A percentile compares a stretch with the other conserved stretches of the same genome.
Conservation (phyloP, 2,329 filamentous ascomycete species). For the Hypoxylon sp. region DNA sequence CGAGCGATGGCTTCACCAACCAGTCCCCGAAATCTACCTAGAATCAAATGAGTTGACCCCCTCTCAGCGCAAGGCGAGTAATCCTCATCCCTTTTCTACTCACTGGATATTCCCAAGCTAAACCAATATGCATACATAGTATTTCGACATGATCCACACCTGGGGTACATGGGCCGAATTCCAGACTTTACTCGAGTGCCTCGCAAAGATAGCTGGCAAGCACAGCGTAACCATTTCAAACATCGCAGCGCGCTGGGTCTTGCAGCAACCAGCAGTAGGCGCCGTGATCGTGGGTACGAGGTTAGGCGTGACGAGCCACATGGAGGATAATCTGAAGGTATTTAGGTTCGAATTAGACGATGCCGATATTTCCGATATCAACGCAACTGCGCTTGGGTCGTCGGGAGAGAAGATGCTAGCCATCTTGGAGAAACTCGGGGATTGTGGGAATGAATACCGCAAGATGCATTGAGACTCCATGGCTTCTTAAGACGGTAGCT, state of each 20-base stretch:
- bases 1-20: conserved; percentile 53
- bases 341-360: conserved; percentile 50
- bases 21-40: conserved; percentile 54
- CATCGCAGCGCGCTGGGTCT: conserved; percentile 55
- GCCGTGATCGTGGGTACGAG: conserved; percentile 56
- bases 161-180: conserved; percentile 55
- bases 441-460: conserved; percentile 56
- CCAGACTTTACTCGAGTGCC: conserved; percentile 50
- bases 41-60: conserved; percentile 53
- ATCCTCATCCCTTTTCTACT: not conserved
- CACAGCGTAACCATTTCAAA: conserved; percentile 52
- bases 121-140: conserved; percentile 43
- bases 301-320: conserved; percentile 51
- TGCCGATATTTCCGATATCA: conserved; percentile 48
- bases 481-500: too few relatives aligned
- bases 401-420: conserved; percentile 34
- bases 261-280: conserved; percentile 54
- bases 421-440: conserved; percentile 51
- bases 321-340: conserved; percentile 50
- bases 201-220: conserved; percentile 47
- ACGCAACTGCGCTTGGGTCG: conserved; percentile 46
- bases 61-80: conserved; percentile 55
- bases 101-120: not conserved
- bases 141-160: conserved; percentile 53
- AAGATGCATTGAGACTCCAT: conserved; percentile 44